Conservation (phyloP, 1,139 yeast species). For the Zygosaccharomyces pseudobailii region DNA sequence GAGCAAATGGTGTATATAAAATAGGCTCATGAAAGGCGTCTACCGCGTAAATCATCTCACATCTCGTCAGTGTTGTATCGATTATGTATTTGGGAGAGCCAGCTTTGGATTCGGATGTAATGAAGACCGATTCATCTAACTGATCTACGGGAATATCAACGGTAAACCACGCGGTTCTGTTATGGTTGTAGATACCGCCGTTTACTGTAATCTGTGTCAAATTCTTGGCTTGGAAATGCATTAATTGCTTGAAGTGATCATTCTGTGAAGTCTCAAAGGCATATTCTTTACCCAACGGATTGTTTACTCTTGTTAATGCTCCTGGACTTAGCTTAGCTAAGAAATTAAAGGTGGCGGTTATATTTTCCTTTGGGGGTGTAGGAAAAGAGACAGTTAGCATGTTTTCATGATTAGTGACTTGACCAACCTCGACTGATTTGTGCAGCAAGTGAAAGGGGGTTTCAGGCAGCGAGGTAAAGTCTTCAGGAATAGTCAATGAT, state of each 20-base stretch:
- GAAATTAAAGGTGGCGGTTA: conserved; percentile 24
- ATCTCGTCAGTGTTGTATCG: conserved; percentile 18
- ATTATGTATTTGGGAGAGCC: conserved; percentile 15
- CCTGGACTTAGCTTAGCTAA: conserved; percentile 20
- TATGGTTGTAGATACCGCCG: conserved; percentile 23
- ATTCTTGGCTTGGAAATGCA: conserved; percentile 21
- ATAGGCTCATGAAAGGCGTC: conserved; percentile 27
- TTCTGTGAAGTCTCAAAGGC: conserved; percentile 22
- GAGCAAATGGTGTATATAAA: conserved; percentile 20
- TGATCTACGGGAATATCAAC: conserved; percentile 26
- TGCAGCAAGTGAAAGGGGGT: conserved; percentile 19
- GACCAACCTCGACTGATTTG: conserved; percentile 20
- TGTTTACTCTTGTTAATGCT: conserved; percentile 12
- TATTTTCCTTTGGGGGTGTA: conserved; percentile 9
- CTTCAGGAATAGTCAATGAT: conserved; percentile 24
- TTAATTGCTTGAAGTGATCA: conserved; percentile 15
- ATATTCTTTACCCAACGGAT: conserved; percentile 19
- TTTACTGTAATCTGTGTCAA: conserved; percentile 18
- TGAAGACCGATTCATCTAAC: conserved; percentile 18
- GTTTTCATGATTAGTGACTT: conserved; percentile 18
- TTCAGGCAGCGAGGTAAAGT: conserved; percentile 21
- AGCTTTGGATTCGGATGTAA: conserved; percentile 19
- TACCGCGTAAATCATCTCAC: conserved; percentile 22
- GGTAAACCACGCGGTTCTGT: conserved; percentile 29
- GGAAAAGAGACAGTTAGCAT: conserved; percentile 22